Evolutionary conservation across 2,329 filamentous ascomycete species (phyloP).

Genomic region (Cladophialophora chaetospira): DNA sequence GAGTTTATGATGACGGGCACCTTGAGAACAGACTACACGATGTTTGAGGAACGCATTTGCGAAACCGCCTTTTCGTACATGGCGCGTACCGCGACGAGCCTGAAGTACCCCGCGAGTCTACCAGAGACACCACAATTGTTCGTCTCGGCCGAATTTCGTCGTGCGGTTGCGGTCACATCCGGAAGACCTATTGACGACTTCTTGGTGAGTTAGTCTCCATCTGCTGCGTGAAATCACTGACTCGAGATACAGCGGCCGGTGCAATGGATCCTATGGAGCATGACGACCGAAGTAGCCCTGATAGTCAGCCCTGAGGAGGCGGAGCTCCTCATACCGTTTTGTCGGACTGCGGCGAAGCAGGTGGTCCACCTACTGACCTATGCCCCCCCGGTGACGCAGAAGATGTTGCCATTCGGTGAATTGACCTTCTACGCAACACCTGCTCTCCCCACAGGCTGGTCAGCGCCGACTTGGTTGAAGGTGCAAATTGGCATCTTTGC

Average conservation of each 20-base stretch:
- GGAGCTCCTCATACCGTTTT: slow-evolving; percentile 53
- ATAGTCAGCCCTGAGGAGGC: slow-evolving; percentile 64
- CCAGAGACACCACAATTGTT: slow-evolving; percentile 39
- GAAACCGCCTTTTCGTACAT: slow-evolving; percentile 9
- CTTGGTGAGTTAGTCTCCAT: slow-evolving; percentile 34
- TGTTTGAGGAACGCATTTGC: neutral
- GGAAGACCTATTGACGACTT: slow-evolving; percentile 46
- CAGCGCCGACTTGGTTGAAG: slow-evolving; percentile 21
- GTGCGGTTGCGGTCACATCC: slow-evolving; percentile 42
- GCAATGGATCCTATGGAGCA: slow-evolving; percentile 55
- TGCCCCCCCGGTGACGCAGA: slow-evolving; percentile 47
- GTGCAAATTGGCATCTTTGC: slow-evolving; percentile 20
- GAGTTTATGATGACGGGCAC: slow-evolving; percentile 42
- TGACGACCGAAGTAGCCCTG: slow-evolving; percentile 19
- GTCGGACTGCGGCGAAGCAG: slow-evolving; percentile 25
- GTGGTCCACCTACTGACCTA: slow-evolving; percentile 55
- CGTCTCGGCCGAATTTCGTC: slow-evolving; percentile 55
- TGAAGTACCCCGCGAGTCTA: slow-evolving; percentile 6
- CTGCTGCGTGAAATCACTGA: neutral
- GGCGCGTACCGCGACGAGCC: slow-evolving; percentile 38
- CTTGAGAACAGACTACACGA: neutral
- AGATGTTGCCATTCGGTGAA: slow-evolving; percentile 42
- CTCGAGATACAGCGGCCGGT: slow-evolving; percentile 44
- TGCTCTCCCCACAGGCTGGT: slow-evolving; percentile 14
- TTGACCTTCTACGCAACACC: slow-evolving; percentile 49